These are phyloP conservation scores for Aquilaria agallochum DNA, from an alignment of 441 rosid genomes.

Conservation along the genomic window DNA sequence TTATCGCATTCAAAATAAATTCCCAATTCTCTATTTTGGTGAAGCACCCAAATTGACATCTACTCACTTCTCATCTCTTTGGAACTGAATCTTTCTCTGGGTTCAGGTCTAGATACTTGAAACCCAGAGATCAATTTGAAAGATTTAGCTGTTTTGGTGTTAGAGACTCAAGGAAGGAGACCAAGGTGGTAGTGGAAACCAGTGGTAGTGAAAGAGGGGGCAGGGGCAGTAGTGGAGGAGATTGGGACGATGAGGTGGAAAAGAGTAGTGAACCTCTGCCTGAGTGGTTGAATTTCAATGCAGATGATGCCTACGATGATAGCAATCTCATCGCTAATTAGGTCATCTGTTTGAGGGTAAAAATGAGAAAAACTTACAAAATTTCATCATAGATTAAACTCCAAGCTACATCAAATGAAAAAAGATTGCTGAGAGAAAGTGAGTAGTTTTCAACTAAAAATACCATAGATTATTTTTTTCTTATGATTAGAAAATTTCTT, in stretches of 20 bases:
- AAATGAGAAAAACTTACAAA: too few species aligned
- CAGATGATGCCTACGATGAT: conserved; percentile 76
- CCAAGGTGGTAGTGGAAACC: conserved; percentile 31
- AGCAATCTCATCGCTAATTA: conserved; percentile 35
- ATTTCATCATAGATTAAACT: too few species aligned
- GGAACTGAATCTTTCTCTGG: background rate
- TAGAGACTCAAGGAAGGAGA: conserved; percentile 45
- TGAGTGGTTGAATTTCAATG: conserved; percentile 65
- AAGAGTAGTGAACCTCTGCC: conserved; percentile 44
- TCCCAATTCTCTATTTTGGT: too few species aligned
- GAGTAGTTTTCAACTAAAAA: too few species aligned
- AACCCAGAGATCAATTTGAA: conserved; percentile 12
- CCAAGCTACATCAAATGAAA: too few species aligned
- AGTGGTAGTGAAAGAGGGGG: conserved; percentile 23
- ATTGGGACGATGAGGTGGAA: conserved; percentile 40
- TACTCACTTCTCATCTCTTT: conserved; percentile 13
- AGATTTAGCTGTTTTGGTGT: conserved; percentile 34
- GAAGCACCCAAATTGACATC: conserved; percentile 1
- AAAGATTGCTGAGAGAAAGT: too few species aligned
- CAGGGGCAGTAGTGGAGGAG: conserved; percentile 26
- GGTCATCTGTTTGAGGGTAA: too few species aligned
- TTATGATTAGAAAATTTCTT: too few species aligned
- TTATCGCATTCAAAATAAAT: background rate
- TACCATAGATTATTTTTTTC: too few species aligned
- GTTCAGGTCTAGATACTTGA: conserved; percentile 10